phyloP scores from a whole-genome alignment of 129 eudicot species.

The Glebionis coronaria region DNA sequence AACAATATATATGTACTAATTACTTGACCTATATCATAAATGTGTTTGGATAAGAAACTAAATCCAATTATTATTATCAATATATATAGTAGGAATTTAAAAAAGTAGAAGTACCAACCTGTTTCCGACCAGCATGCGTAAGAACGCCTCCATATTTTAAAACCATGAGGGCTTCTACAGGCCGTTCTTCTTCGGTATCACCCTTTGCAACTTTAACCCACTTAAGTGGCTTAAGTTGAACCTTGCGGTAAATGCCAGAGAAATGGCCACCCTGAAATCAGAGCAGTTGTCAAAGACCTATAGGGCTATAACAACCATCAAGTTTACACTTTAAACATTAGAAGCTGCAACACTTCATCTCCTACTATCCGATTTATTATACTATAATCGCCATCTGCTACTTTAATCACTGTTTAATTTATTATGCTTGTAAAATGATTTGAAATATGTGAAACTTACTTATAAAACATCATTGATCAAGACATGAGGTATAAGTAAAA shows the following conservation, averaged over 20 bases:
- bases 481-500: slow-evolving; percentile 4
- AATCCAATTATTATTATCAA: not conserved
- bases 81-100: not conserved
- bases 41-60: slow-evolving; percentile 5
- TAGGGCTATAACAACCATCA: not conserved
- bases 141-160: slow-evolving; percentile 97
- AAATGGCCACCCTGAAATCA: slow-evolving; percentile 94
- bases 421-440: too few species aligned
- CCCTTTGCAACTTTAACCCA: slow-evolving; percentile 88
- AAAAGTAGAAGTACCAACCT: slow-evolving; percentile 44
- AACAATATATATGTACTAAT: slow-evolving; percentile 3
- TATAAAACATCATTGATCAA: slow-evolving; percentile 13
- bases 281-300: slow-evolving; percentile 9
- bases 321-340: slow-evolving; percentile 3
- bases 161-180: slow-evolving; percentile 94
- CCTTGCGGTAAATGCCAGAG: slow-evolving; percentile 96
- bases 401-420: not conserved
- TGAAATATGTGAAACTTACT: not conserved
- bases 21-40: slow-evolving; percentile 4
- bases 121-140: slow-evolving; percentile 99
- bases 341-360: slow-evolving; percentile 10
- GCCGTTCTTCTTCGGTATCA: slow-evolving; percentile 91
- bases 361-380: not conserved
- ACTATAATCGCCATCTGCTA: not conserved
- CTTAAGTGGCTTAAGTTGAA: slow-evolving; percentile 91